Conservation (phyloP, 352 stramenopile genomes). For the Phytophthora crassamura region DNA sequence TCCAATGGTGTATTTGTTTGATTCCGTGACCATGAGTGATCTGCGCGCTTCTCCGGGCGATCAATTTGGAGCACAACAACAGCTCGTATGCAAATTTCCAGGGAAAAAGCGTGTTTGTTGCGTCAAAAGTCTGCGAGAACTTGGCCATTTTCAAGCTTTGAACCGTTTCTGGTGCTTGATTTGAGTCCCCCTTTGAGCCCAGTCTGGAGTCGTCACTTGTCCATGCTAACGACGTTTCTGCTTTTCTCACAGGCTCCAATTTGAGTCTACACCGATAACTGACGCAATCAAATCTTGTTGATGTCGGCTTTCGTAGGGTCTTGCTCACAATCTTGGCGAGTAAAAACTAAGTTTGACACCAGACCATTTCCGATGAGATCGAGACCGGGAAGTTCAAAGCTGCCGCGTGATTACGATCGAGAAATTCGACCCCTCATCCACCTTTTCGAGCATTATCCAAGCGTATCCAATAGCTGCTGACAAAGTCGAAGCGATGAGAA, state of each 20-base stretch:
- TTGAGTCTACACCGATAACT: constrained; percentile 34
- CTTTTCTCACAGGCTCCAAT: constrained; percentile 3
- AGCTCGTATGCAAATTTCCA: not conserved
- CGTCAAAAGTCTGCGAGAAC: constrained; percentile 10
- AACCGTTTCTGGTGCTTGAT: constrained; percentile 16
- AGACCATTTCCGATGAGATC: constrained; percentile 41
- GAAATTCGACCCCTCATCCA: constrained; percentile 26
- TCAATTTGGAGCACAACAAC: too few species aligned
- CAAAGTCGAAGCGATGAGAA: constrained; percentile 12
- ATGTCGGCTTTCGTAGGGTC: constrained; percentile 11
- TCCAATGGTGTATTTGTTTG: constrained; percentile 1
- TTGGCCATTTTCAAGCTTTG: constrained; percentile 36
- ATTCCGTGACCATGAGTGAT: constrained; percentile 11
- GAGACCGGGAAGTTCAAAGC: constrained; percentile 23
- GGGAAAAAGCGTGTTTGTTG: constrained; percentile 17
- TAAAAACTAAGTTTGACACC: constrained; percentile 33
- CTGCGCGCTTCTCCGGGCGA: not conserved
- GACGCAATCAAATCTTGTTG: constrained; percentile 27
- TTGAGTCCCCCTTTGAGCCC: constrained; percentile 6
- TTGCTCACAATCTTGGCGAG: constrained; percentile 36
- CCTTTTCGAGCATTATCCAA: constrained; percentile 26
- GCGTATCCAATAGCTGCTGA: constrained; percentile 9
- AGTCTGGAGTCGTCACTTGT: constrained; percentile 3
- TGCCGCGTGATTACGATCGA: constrained; percentile 21
- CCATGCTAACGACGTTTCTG: not conserved